Percentiles rank a stretch among this genome's conserved stretches.
These are phyloP conservation scores for Monilinia aucupariae DNA, from an alignment of 2,329 filamentous ascomycete species.

Conservation along the genomic window DNA sequence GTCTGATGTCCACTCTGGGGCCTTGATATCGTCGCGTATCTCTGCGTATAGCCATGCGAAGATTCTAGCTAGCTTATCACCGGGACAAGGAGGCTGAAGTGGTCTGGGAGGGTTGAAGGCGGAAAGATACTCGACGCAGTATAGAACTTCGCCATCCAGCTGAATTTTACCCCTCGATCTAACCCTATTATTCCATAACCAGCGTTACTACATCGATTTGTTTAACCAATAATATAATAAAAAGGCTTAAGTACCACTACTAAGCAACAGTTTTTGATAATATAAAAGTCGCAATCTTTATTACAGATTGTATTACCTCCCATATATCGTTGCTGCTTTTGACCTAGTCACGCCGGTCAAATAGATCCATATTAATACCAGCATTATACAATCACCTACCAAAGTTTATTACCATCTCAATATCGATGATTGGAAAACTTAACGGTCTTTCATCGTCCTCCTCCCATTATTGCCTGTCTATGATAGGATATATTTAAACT, in stretches of 20 bases:
- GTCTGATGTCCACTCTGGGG: background rate
- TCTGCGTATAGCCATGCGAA: background rate
- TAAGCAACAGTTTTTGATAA: background rate
- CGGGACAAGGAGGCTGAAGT: background rate
- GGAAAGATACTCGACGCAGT: background rate
- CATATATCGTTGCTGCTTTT: conserved; percentile 1
- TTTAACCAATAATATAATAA: background rate
- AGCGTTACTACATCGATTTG: background rate
- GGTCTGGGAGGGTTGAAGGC: background rate
- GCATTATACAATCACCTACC: background rate
- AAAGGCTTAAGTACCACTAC: background rate
- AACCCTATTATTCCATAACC: background rate
- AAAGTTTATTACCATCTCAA: background rate
- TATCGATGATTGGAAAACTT: background rate
- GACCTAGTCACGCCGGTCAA: background rate
- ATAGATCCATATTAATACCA: background rate
- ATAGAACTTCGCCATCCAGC: background rate
- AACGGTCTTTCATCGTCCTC: background rate
- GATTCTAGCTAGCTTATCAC: background rate
- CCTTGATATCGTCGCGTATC: background rate
- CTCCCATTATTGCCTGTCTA: background rate
- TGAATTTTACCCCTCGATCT: background rate
- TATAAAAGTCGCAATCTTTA: background rate
- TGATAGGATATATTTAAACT: background rate
- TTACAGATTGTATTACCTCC: background rate